Evolutionary conservation across 768 basidiomycete species (phyloP).

Genomic region (Clitopilus hobsonii): DNA sequence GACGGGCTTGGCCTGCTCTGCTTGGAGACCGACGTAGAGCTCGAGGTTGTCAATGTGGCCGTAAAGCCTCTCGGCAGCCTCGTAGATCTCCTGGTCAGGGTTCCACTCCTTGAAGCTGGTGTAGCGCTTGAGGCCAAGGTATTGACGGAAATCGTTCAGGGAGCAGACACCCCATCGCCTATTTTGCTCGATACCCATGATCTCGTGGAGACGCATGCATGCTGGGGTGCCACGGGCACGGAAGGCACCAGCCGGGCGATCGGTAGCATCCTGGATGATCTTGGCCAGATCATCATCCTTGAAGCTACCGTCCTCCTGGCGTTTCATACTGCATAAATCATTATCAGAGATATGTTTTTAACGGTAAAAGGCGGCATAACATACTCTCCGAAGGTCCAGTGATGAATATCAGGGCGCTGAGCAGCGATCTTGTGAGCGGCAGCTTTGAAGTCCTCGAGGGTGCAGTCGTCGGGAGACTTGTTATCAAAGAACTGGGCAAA

Average conservation of each 20-base stretch:
- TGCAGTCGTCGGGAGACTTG: conserved; percentile 42
- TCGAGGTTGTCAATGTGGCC: conserved; percentile 74
- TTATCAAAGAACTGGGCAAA: conserved; percentile 51
- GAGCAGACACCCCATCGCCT: conserved; percentile 79
- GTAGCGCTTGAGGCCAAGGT: conserved; percentile 78
- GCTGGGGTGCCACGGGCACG: conserved; percentile 72
- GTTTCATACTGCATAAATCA: conserved; percentile 40
- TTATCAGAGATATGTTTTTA: not conserved
- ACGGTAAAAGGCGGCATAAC: conserved; percentile 12
- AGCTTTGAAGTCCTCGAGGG: conserved; percentile 45
- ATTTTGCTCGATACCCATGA: conserved; percentile 80
- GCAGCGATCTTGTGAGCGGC: conserved; percentile 34
- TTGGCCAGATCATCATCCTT: conserved; percentile 67
- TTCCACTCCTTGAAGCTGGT: conserved; percentile 80
- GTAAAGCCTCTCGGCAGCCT: conserved; percentile 74
- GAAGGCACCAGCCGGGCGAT: conserved; percentile 69
- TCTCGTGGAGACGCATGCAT: conserved; percentile 72
- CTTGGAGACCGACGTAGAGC: conserved; percentile 77
- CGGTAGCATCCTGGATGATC: conserved; percentile 62
- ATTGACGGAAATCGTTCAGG: conserved; percentile 74
- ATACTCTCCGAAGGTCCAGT: conserved; percentile 69
- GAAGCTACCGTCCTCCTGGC: conserved; percentile 58
- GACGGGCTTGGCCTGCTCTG: conserved; percentile 71
- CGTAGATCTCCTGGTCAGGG: conserved; percentile 59
- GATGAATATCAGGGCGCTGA: conserved; percentile 38